Base-by-base conservation (phyloP, 768 basidiomycete genomes). In the Phylloporus arenicola region DNA sequence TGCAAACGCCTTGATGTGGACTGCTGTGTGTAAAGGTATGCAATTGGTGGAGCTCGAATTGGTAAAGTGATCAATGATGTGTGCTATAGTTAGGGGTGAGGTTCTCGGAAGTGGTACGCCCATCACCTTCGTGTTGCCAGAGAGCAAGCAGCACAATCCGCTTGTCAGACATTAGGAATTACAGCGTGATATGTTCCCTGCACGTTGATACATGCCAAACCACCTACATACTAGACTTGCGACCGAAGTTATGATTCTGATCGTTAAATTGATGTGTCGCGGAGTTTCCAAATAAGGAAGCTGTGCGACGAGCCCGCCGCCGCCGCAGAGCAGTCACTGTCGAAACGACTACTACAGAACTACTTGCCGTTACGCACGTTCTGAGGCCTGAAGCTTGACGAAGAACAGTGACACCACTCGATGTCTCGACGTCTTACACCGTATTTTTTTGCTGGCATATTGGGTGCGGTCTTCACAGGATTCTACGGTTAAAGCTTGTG, bases 21-120 rank as follows among this genome's bases (percentile, higher is more conserved):
- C 71, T 10, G 63, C 72, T n/a, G 62, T 72, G 19, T 84, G 81
- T 64, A 83, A 79, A 68, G 70, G 84, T 83, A 56, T 57, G 78
- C 48, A 17, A 34, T 19, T 14, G 14, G 25, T 40, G 16, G 19
- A 9, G 9, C 20, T 17, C 9, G 31, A 25, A 17, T n/a, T 4
- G 3, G 34, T 17, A 10, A 42, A 16, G 11, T 40, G 14, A 43
- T 10, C 44, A 41, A 34, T 40, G 25, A 57, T 12, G 35, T 57
- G 27, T 40, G 34, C n/a, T 22, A 40, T 45, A 84, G 83, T 83
- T 35, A 56, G 65, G 27, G 79, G 75, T 7, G 64, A 72, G 49
- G 65, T 71, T 8, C 72, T 70, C 63, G 83, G 81, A 27, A 70
- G 67, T 11, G 81, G 74, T 6, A 67, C 58, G 79, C 74, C 11